Conservation (phyloP, 805 yeast genomes). For the Brettanomyces anomalus region DNA sequence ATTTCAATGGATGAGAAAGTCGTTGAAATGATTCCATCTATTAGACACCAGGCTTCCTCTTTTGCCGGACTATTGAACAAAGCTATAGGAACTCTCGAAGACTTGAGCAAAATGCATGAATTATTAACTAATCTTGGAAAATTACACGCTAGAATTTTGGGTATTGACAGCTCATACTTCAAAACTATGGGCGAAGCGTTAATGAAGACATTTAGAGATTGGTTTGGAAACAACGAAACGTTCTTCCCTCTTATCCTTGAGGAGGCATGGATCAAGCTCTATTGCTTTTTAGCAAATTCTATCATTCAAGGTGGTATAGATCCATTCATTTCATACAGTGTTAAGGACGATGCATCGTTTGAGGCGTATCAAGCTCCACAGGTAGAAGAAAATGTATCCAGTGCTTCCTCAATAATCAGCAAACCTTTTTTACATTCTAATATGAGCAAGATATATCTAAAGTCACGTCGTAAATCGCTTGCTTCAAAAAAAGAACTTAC, state of each 20-base stretch:
- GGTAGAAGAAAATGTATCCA: not conserved
- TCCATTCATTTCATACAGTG: constrained; percentile 29
- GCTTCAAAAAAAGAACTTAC: not conserved
- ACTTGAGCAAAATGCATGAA: constrained; percentile 46
- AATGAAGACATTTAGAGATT: constrained; percentile 56
- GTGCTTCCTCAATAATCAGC: not conserved
- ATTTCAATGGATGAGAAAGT: constrained; percentile 51
- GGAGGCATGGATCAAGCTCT: constrained; percentile 62
- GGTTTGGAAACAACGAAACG: constrained; percentile 32
- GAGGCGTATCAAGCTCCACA: no score
- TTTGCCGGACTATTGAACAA: constrained; percentile 71
- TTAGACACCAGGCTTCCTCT: constrained; percentile 70
- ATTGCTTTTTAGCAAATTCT: constrained; percentile 59
- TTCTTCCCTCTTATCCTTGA: constrained; percentile 53
- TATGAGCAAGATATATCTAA: no score
- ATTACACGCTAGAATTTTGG: constrained; percentile 65
- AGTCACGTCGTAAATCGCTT: not conserved
- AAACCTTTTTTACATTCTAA: no score
- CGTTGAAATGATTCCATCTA: constrained; percentile 61
- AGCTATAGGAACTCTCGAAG: constrained; percentile 57
- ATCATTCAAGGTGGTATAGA: constrained; percentile 54
- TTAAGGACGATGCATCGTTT: constrained; percentile 1
- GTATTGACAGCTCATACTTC: constrained; percentile 60
- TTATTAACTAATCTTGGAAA: constrained; percentile 59
- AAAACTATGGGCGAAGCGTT: constrained; percentile 69